These are phyloP conservation scores for Amanita rimosa DNA, from an alignment of 768 basidiomycete genomes.

Conservation along the genomic window DNA sequence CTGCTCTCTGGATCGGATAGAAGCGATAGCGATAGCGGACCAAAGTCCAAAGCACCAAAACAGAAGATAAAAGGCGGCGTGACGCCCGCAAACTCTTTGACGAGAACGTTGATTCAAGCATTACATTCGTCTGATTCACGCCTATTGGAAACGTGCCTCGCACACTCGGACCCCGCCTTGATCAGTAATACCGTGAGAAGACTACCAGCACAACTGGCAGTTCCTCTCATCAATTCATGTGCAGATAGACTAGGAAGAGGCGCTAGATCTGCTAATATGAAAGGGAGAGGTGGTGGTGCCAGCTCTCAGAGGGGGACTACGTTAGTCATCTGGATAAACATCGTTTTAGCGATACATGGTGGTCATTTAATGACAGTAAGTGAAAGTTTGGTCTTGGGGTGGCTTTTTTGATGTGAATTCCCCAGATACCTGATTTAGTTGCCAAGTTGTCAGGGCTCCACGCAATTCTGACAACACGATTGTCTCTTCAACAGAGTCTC, in stretches of 20 bases:
- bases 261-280: constrained; percentile 57
- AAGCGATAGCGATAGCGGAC: constrained; percentile 33
- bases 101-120: constrained; percentile 91
- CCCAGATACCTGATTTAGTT: constrained; percentile 87
- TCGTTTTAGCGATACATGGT: constrained; percentile 76
- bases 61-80: constrained; percentile 21
- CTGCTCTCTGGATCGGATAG: constrained; percentile 1
- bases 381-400: constrained; percentile 10
- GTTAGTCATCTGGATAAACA: constrained; percentile 69
- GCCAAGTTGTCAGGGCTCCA: constrained; percentile 79
- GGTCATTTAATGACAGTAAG: constrained; percentile 90
- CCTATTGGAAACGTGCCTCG: constrained; percentile 77
- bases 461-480: constrained; percentile 64
- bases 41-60: constrained; percentile 19
- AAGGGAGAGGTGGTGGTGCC: constrained; percentile 68
- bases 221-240: constrained; percentile 79
- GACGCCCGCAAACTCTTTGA: constrained; percentile 75
- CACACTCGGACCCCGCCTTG: constrained; percentile 70
- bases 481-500: constrained; percentile 76
- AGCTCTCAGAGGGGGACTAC: constrained; percentile 67
- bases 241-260: constrained; percentile 82
- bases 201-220: constrained; percentile 77
- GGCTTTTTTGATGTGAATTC: constrained; percentile 5
- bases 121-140: constrained; percentile 89
- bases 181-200: constrained; percentile 82